These are phyloP conservation scores for Podila minutissima DNA, from an alignment of 192 early-diverging fungal genomes.

Conservation along the genomic window DNA sequence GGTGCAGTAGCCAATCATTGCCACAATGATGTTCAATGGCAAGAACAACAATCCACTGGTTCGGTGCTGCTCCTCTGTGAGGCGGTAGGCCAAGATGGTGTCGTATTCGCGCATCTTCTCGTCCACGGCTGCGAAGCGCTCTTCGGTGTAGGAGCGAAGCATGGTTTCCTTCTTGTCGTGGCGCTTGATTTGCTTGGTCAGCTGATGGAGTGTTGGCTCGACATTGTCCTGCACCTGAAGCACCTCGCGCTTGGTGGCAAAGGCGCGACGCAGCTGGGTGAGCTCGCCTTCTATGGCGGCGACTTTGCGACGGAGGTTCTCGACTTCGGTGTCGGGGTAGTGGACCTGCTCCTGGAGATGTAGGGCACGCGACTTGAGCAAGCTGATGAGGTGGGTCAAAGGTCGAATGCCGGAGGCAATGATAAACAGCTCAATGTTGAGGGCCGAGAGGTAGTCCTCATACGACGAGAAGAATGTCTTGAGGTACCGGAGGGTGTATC, in stretches of 20 bases:
- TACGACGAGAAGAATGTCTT: constrained; percentile 61
- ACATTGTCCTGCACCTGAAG: constrained; percentile 59
- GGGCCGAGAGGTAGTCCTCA: constrained; percentile 63
- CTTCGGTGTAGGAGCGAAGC: constrained; percentile 63
- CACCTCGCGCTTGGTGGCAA: constrained; percentile 66
- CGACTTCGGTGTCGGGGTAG: constrained; percentile 58
- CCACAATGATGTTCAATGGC: constrained; percentile 61
- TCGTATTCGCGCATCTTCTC: constrained; percentile 67
- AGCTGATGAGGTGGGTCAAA: constrained; percentile 57
- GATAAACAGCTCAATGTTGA: constrained; percentile 67
- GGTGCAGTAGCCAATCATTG: constrained; percentile 52
- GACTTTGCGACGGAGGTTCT: constrained; percentile 54
- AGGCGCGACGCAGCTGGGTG: constrained; percentile 54
- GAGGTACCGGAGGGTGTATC: constrained; percentile 63
- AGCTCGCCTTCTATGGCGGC: constrained; percentile 63
- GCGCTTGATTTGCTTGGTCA: constrained; percentile 61
- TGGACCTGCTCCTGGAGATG: constrained; percentile 65
- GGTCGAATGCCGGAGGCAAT: constrained; percentile 65
- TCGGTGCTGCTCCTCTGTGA: constrained; percentile 63
- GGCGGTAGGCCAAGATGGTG: constrained; percentile 54
- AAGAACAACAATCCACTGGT: constrained; percentile 54
- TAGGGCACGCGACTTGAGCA: constrained; percentile 60
- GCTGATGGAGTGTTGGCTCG: constrained; percentile 61
- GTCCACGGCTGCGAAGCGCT: constrained; percentile 60
- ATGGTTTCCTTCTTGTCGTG: constrained; percentile 65